phyloP scores from a whole-genome alignment of 108 stramenopile genomes.

The Nitzschia inconspicua region DNA sequence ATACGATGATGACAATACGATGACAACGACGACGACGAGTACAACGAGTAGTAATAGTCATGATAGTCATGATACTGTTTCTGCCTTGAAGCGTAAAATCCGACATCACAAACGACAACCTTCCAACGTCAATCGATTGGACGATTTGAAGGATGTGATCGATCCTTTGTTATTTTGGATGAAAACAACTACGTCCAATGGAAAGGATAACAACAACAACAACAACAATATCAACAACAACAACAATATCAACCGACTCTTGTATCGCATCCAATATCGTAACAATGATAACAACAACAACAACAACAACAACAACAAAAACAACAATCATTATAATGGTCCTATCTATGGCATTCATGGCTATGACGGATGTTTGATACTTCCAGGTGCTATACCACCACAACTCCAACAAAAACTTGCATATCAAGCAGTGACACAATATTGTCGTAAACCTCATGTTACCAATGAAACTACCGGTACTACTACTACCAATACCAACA shows the following conservation, averaged over 20 bases:
- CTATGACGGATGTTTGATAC: slow-evolving; percentile 39
- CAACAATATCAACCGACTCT: neutral
- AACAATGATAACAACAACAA: neutral
- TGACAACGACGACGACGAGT: too few relatives aligned
- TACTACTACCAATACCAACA: neutral
- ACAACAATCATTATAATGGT: neutral
- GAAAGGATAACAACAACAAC: neutral
- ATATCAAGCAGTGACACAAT: slow-evolving; percentile 35
- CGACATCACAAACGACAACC: slow-evolving; percentile 37
- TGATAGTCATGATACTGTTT: too few relatives aligned
- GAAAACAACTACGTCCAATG: neutral
- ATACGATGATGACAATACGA: too few relatives aligned
- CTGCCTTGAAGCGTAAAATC: slow-evolving; percentile 36
- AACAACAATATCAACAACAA: neutral
- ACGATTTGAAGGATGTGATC: slow-evolving; percentile 29
- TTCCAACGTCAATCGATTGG: slow-evolving; percentile 29
- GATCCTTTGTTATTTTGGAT: slow-evolving; percentile 14
- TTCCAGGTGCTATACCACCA: slow-evolving; percentile 45
- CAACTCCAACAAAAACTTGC: slow-evolving; percentile 32
- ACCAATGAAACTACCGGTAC: neutral
- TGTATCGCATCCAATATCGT: too few relatives aligned
- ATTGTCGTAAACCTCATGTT: slow-evolving; percentile 44
- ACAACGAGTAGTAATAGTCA: too few relatives aligned
- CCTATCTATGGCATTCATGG: slow-evolving; percentile 20
- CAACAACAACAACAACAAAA: neutral